Percentiles rank a stretch among this genome's conserved stretches.
phyloP scores from a whole-genome alignment of 2,329 filamentous ascomycete species.

The Nannizzia gypsea region DNA sequence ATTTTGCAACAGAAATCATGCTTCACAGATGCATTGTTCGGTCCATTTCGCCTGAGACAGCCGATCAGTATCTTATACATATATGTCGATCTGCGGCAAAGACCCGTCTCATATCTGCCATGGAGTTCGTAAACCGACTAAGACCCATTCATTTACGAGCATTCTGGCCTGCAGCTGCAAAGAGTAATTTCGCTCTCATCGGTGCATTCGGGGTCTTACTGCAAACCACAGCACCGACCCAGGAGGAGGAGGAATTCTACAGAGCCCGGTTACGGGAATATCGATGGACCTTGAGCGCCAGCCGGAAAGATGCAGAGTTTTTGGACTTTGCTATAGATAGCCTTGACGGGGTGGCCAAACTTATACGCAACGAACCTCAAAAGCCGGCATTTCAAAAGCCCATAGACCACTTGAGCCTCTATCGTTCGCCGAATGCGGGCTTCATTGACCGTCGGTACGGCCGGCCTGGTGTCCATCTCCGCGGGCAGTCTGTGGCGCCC shows the following conservation, averaged over 20 bases:
- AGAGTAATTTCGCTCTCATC: slow-evolving; percentile 77
- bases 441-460: neutral
- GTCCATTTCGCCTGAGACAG: slow-evolving; percentile 48
- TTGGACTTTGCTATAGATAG: slow-evolving; percentile 60
- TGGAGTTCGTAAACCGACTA: slow-evolving; percentile 93
- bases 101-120: slow-evolving; percentile 83
- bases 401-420: slow-evolving; percentile 19
- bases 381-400: slow-evolving; percentile 50
- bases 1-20: slow-evolving; percentile 89
- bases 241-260: slow-evolving; percentile 90
- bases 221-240: slow-evolving; percentile 75
- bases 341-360: slow-evolving; percentile 58
- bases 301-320: slow-evolving; percentile 53
- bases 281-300: slow-evolving; percentile 84
- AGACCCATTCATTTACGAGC: slow-evolving; percentile 74
- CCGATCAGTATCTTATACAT: slow-evolving; percentile 73
- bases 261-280: slow-evolving; percentile 75
- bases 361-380: slow-evolving; percentile 58
- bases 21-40: slow-evolving; percentile 84
- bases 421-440: neutral
- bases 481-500: neutral
- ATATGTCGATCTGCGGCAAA: slow-evolving; percentile 92
- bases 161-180: slow-evolving; percentile 56
- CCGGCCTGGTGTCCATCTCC: neutral
- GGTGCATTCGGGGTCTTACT: slow-evolving; percentile 85